Conservation (phyloP, 306 rosid genomes). For the Elaeagnus macrophylla region DNA sequence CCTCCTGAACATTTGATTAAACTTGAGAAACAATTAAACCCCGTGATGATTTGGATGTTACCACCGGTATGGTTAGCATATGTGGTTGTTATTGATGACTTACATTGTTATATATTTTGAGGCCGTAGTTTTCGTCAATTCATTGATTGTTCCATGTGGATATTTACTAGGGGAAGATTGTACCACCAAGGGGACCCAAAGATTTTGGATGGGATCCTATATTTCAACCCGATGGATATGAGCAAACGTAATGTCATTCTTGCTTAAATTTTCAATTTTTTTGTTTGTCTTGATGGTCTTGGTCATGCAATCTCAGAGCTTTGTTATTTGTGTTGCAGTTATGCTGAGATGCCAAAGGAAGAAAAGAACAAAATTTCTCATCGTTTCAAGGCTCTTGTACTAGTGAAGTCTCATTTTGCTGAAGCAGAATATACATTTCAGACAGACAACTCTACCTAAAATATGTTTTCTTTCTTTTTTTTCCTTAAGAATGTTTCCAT, state of each 20-base stretch:
- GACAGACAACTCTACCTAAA: constrained; percentile 23
- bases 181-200: constrained; percentile 76
- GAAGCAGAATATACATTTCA: constrained; percentile 60
- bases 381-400: constrained; percentile 64
- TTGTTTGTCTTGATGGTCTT: constrained; percentile 13
- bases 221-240: constrained; percentile 78
- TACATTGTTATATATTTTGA: no score
- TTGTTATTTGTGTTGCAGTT: constrained; percentile 30
- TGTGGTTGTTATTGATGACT: no score
- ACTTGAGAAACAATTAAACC: no score
- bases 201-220: constrained; percentile 97
- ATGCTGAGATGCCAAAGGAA: constrained; percentile 91
- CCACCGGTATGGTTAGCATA: no score
- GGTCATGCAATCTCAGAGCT: constrained; percentile 2
- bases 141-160: constrained; percentile 8
- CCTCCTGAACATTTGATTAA: no score
- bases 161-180: constrained; percentile 63
- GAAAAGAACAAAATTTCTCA: constrained; percentile 91
- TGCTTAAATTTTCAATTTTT: neutral
- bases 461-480: constrained; percentile 1
- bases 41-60: no score
- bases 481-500: neutral
- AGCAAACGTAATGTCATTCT: constrained; percentile 52
- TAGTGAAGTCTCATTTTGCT: constrained; percentile 81
- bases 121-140: no score